A percentile compares a stretch with the other conserved stretches of the same genome.
These are phyloP conservation scores for Sordariomycetes sp. DNA, from an alignment of 2,329 filamentous ascomycete genomes.

Conservation along the genomic window DNA sequence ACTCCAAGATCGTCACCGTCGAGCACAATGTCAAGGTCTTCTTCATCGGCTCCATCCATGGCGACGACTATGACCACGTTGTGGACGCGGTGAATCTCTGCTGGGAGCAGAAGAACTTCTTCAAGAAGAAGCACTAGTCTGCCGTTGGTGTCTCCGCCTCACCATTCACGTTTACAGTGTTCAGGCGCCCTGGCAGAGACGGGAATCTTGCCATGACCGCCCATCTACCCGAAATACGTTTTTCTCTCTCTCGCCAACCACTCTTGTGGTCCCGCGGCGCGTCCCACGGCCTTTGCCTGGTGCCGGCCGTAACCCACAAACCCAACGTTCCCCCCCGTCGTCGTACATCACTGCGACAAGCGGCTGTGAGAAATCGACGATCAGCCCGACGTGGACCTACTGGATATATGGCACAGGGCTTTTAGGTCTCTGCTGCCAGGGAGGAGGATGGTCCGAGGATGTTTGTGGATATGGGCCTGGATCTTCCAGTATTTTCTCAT, in stretches of 20 bases:
- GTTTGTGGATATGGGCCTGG: neutral
- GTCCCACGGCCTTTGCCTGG: neutral
- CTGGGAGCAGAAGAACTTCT: constrained; percentile 30
- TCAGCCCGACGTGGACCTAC: neutral
- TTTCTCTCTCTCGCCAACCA: neutral
- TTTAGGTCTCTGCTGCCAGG: neutral
- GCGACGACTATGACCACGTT: constrained; percentile 28
- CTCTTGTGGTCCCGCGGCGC: neutral
- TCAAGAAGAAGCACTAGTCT: neutral
- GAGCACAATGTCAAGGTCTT: constrained; percentile 48
- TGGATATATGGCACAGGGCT: neutral
- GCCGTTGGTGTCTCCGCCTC: neutral
- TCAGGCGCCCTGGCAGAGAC: neutral
- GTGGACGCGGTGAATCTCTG: constrained; percentile 34
- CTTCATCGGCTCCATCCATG: constrained; percentile 39
- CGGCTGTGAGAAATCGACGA: neutral
- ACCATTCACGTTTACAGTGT: neutral
- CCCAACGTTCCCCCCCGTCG: neutral
- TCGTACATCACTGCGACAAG: neutral
- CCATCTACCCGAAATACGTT: neutral
- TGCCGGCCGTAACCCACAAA: neutral
- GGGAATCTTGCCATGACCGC: neutral
- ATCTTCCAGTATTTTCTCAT: neutral
- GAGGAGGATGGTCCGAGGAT: neutral
- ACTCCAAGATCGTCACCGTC: constrained; percentile 43